Base-by-base conservation (phyloP, 345 rosid genomes). In the Salix arbutifolia region DNA sequence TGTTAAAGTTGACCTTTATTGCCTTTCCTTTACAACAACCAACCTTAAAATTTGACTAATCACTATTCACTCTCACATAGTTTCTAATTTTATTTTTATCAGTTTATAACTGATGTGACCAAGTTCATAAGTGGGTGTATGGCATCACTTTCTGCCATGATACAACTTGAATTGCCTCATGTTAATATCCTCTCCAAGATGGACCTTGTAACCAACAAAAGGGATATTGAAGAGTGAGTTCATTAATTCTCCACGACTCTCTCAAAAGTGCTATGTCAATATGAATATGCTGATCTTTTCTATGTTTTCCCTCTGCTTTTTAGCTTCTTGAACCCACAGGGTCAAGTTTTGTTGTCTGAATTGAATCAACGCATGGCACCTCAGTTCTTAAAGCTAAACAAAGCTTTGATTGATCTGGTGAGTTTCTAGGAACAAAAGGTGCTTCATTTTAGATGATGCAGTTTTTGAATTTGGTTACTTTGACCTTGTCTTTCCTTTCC, bases 101-200 rank as follows among this genome's bases (percentile, higher is more conserved):
- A 95, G 99, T 95, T 95, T 81, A 83, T 93, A 61, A 89, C 93
- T 6, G 97, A 95, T 82, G 96, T 90, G 65, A 91, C 98, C 33
- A 95, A 95, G 86, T 95, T 90, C 79, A 89, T 93, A 48, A 93
- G 98, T 75, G 99, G 98, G 58, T 95, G 99, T 80, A 90, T 91
- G 98, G 92, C 94, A 48, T 95, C 99, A 73, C 98, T 93, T 70
- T 90, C 98, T 73, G 98, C 98, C 61, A 95, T 95, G 97, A 69
- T 95, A 76, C 96, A 95, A 81, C 97, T 95, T 74, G 98, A 95
- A 77, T 71, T 93, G 81, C 99, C 98, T 6, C 98, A 90, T 80
- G 84, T 95, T 74, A 95, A 95, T 82, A 86, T 93, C 74, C 93
- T 91, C 83, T 88, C 98, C 26, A 95, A 95, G 84, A 95, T 95